A percentile compares a stretch with the other conserved stretches of the same genome.
phyloP scores from a whole-genome alignment of 176 grass and related monocot genomes.

The Hsuehochloa calcarea region DNA sequence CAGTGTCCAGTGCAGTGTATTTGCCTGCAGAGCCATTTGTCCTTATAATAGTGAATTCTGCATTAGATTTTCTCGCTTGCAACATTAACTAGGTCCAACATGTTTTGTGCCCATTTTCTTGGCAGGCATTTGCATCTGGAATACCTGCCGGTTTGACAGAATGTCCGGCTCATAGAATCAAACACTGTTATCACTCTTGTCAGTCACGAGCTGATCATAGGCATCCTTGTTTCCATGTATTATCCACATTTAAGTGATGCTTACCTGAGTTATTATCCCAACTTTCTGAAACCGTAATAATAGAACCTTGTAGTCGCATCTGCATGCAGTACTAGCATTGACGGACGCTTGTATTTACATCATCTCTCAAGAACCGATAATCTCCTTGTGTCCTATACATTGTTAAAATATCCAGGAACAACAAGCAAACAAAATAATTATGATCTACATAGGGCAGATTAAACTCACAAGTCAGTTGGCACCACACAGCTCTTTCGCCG shows the following conservation, averaged over 20 bases:
- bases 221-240: background rate
- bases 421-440: background rate
- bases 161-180: background rate
- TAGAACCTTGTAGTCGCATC: background rate
- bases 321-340: background rate
- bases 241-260: background rate
- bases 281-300: background rate
- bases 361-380: background rate
- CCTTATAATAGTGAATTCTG: background rate
- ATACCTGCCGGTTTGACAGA: background rate
- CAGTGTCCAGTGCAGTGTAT: background rate
- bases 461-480: background rate
- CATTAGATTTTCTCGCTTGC: background rate
- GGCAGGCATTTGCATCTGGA: background rate
- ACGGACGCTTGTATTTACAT: background rate
- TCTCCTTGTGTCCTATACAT: background rate
- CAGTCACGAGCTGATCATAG: background rate
- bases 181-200: background rate
- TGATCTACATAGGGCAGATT: background rate
- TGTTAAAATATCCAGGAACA: background rate
- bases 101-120: slow-evolving; percentile 12
- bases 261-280: background rate
- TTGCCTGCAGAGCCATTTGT: background rate
- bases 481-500: background rate
- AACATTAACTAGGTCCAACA: slow-evolving; percentile 4